These are phyloP conservation scores for Globisporangium recalcitrans DNA, from an alignment of 352 stramenopile genomes.

Conservation along the genomic window DNA sequence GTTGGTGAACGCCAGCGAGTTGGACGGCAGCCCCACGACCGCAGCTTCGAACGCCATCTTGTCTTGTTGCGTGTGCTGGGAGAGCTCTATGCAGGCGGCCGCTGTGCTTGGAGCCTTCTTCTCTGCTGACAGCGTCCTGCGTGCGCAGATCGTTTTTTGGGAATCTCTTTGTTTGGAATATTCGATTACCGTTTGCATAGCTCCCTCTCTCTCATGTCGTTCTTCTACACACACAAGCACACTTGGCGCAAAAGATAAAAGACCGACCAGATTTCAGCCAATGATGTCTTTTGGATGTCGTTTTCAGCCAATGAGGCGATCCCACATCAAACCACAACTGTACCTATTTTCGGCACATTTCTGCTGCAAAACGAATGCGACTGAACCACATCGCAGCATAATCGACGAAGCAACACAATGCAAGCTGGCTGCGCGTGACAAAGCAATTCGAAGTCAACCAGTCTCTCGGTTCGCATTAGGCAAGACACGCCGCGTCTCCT, in stretches of 20 bases:
- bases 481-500: neutral
- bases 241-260: conserved; percentile 2
- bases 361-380: neutral
- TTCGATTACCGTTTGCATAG: too few relatives aligned
- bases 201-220: conserved; percentile 8
- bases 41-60: conserved; percentile 54
- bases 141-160: neutral
- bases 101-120: neutral
- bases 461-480: neutral
- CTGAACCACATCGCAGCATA: neutral
- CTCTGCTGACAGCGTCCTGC: neutral
- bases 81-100: neutral
- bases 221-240: neutral
- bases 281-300: too few relatives aligned
- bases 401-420: too few relatives aligned
- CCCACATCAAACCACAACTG: neutral
- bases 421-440: too few relatives aligned
- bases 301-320: neutral
- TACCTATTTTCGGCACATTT: neutral
- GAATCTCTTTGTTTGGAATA: too few relatives aligned
- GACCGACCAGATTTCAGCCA: conserved; percentile 3
- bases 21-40: conserved; percentile 64
- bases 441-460: neutral
- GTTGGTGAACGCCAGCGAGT: conserved; percentile 82
- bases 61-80: neutral